Evolutionary conservation across 1,284 basidiomycete species (phyloP), one percentile per base, ranked within the genome.

Genomic region (Ustilago cynodontis): DNA sequence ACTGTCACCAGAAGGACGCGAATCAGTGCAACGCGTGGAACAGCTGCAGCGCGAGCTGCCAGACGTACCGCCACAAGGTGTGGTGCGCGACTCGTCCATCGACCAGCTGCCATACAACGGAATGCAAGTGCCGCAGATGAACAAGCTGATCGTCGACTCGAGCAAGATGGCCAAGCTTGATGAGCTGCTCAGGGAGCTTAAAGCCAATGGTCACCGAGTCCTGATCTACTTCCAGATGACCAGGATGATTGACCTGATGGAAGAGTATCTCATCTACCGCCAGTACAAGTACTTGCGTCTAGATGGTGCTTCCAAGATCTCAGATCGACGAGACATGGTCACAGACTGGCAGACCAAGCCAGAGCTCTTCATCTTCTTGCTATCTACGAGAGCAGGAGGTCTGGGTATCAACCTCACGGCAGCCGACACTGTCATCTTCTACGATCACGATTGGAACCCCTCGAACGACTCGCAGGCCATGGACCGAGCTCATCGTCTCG

Each of bases 141-240:
- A 98, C 87, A 91, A 97, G 68, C 90, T 99, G 22, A 94, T 99
- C 68, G 94, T 94, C 74, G 97, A 99, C 87, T 98, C 97, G 26
- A 94, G 93, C 64, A 99, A 99, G 88, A 90, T 99, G 43, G 94
- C 95, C 41, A 91, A 93, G 53, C 89, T 99, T 54, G 97, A 99
- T 86, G 86, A 89, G 24, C 88, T 99, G 31, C 89, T 99, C 11
- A 93, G 94, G 72, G 93, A 98, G 84, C 91, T 99, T 72, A 99
- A 98, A 88, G 90, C 91, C 35, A 93, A 92, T 11, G 95, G 95
- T 63, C 97, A 99, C 87, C 92, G 95, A 54, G 95, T 98, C 24
- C 88, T 99, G 78, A 90, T 99, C 58, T 99, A 99, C 88, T 99
- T 98, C 92, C 97, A 99, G 87, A 99, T 99, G 97, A 99, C 97